Evolutionary conservation across 139 green algal genomes (phyloP), one percentile per base, ranked within the genome.

Genomic region (Dunaliella primolecta): DNA sequence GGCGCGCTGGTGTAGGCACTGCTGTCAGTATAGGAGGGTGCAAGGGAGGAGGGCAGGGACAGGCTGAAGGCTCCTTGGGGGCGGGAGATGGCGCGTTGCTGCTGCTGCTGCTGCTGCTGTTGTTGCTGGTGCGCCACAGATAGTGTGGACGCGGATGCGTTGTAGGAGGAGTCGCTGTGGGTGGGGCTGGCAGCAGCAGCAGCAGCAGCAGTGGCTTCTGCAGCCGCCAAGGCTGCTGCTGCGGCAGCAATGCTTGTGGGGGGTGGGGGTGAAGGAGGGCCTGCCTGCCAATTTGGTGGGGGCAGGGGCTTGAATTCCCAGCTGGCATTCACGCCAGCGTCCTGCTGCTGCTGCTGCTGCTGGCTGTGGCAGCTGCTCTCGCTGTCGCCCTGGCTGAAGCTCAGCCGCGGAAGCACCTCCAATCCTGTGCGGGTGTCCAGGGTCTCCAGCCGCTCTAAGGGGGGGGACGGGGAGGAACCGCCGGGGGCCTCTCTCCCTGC

Each of bases 11-110:
- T 78, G 72, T 78, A 20, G 11, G 72, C 23, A 20, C 30, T 7
- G n/a, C n/a, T 78, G 72, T 78, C 7, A 11, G 72, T 78, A 34
- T 78, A 78, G n/a, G n/a, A 33, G 72, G 72, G 72, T 7, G 72
- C 72, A 34, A 20, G 72, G 72, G 72, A 78, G 30, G 72, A 78
- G n/a, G 46, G 46, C 46, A 64, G 46, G 46, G 46, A 64, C 46
- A 64, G 46, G 46, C 46, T 64, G 15, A 25, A 64, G 7, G 46
- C 46, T 25, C 7, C 46, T 25, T 7, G 7, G 15, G 46, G 46
- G 46, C 46, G 46, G 7, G 15, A 7, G 46, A 7, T 64, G 46
- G 46, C 46, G 46, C 46, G 46, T 15, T 64, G 46, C 46, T 64
- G 46, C 15, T 7, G 7, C 7, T 64, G 46, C 46, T 64, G 46